These are phyloP conservation scores for Podospora australis DNA, from an alignment of 495 filamentous ascomycete species.

Conservation along the genomic window DNA sequence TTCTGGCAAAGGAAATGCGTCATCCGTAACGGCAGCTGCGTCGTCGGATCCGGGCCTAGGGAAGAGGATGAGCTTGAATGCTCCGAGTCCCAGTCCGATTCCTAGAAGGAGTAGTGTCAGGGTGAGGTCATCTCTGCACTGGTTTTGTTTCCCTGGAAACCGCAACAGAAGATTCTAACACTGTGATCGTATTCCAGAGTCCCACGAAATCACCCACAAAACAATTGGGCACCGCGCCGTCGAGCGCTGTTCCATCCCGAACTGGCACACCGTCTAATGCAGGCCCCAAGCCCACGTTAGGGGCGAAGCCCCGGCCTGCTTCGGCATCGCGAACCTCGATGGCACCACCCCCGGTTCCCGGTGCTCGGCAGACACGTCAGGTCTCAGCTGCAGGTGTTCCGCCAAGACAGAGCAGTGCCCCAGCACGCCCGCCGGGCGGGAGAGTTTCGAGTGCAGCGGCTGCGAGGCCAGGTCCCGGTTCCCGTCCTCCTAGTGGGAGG, in stretches of 20 bases:
- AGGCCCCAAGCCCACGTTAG: conserved; percentile 28
- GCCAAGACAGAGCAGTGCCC: conserved; percentile 23
- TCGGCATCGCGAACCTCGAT: conserved; percentile 54
- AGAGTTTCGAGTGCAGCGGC: conserved; percentile 26
- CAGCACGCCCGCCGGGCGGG: conserved; percentile 30
- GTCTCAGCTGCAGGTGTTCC: conserved; percentile 26
- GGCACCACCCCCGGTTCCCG: conserved; percentile 51
- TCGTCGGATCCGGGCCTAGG: conserved; percentile 43
- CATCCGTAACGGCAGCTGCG: no score
- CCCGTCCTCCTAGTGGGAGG: conserved; percentile 30
- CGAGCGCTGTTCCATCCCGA: conserved; percentile 53
- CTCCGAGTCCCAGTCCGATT: conserved; percentile 58
- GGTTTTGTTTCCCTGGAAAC: background rate
- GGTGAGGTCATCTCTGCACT: conserved; percentile 51
- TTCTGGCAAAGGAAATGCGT: conserved; percentile 22
- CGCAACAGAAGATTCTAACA: background rate
- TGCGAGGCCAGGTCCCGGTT: no score
- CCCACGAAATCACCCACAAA: conserved; percentile 79
- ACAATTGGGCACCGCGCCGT: conserved; percentile 51
- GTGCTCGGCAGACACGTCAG: conserved; percentile 26
- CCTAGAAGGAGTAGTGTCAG: conserved; percentile 52
- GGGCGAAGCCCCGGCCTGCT: conserved; percentile 47
- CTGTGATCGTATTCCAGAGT: conserved; percentile 41
- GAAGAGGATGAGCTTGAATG: conserved; percentile 62
- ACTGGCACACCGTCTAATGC: conserved; percentile 54